Evolutionary conservation across 78 protist genomes (phyloP).

Genomic region (slime mould (Dictyostelium discoideum)): DNA sequence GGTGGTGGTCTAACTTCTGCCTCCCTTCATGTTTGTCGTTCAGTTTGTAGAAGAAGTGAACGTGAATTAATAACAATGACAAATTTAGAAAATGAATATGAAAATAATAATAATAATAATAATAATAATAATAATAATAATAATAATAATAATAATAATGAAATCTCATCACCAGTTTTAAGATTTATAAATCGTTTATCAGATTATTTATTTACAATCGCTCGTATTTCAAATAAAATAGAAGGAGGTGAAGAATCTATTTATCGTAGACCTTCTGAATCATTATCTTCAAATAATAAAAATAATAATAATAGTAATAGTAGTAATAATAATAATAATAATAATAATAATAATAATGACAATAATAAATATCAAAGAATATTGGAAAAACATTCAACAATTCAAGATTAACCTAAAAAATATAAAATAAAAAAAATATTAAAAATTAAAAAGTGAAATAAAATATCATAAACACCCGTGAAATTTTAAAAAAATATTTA

Average conservation of each 20-base stretch:
- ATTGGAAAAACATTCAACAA: constrained; percentile 11
- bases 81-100: neutral
- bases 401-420: neutral
- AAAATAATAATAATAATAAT: neutral
- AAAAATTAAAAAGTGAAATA: neutral
- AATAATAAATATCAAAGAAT: constrained; percentile 6
- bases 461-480: neutral
- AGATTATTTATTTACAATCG: constrained; percentile 91
- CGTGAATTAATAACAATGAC: constrained; percentile 35
- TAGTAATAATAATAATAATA: neutral
- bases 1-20: constrained; percentile 84
- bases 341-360: neutral
- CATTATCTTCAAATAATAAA: neutral
- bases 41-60: constrained; percentile 81
- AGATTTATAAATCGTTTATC: constrained; percentile 80
- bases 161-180: neutral
- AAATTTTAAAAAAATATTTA: neutral
- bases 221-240: constrained; percentile 75
- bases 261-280: constrained; percentile 46
- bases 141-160: neutral
- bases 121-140: neutral
- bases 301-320: neutral
- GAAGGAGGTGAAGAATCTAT: constrained; percentile 37
- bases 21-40: constrained; percentile 85
- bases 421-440: no score